Conservation (phyloP, 2,329 filamentous ascomycete species). For the Apiospora marii region DNA sequence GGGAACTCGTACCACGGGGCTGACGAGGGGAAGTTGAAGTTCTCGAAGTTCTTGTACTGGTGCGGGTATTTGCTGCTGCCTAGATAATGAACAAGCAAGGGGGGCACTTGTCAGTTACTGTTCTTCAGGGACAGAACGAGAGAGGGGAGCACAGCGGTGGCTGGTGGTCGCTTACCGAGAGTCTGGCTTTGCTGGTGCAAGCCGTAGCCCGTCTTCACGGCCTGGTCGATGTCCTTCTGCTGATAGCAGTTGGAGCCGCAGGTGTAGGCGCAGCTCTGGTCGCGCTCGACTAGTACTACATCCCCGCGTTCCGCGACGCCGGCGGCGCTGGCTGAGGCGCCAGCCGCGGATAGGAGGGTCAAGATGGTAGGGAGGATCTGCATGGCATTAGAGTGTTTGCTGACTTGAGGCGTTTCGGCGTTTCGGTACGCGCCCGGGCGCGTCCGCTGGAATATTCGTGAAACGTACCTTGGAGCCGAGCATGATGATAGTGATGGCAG, state of each 20-base stretch:
- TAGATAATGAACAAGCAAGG: not conserved
- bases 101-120: slow-evolving; percentile 3
- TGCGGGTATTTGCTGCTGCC: slow-evolving; percentile 50
- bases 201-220: slow-evolving; percentile 45
- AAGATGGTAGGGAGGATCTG: slow-evolving; percentile 31
- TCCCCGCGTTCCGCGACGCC: slow-evolving; percentile 30
- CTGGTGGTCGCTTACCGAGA: slow-evolving; percentile 33
- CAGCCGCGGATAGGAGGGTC: slow-evolving; percentile 34
- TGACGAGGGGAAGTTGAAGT: slow-evolving; percentile 49
- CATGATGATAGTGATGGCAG: slow-evolving; percentile 27
- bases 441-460: slow-evolving; percentile 3
- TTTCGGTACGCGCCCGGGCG: not conserved
- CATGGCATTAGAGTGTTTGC: not conserved
- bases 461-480: slow-evolving; percentile 32
- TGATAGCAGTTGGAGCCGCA: slow-evolving; percentile 49
- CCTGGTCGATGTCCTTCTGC: slow-evolving; percentile 43
- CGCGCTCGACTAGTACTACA: slow-evolving; percentile 25
- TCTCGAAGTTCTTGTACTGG: slow-evolving; percentile 53
- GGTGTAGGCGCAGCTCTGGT: slow-evolving; percentile 43
- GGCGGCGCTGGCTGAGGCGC: slow-evolving; percentile 33
- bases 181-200: slow-evolving; percentile 37
- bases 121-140: not conserved
- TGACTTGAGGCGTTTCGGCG: not conserved
- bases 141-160: not conserved
- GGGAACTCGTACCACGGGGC: slow-evolving; percentile 54